phyloP scores from a whole-genome alignment of 495 filamentous ascomycete genomes.

The Penicillium maclennaniae region DNA sequence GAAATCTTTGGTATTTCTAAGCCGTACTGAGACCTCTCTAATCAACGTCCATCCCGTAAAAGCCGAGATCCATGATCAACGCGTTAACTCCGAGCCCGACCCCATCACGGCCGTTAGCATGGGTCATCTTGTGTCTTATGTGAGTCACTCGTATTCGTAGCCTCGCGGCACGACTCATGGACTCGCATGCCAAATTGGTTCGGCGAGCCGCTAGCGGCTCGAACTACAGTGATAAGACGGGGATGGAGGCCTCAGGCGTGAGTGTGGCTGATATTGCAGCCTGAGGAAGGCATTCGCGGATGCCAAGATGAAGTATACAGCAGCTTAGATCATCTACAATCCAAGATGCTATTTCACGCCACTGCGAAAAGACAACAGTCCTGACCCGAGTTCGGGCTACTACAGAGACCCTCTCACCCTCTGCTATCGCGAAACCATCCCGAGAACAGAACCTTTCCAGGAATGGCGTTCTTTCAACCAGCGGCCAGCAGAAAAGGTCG shows the following conservation, averaged over 20 bases:
- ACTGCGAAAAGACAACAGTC: background rate
- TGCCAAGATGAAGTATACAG: background rate
- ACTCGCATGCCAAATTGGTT: background rate
- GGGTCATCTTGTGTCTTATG: background rate
- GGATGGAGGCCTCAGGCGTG: background rate
- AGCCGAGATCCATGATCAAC: background rate
- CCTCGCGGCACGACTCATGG: background rate
- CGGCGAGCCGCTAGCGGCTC: background rate
- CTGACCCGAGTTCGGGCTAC: background rate
- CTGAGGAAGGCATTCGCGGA: background rate
- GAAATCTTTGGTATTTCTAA: background rate
- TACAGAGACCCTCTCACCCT: background rate
- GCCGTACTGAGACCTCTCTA: background rate
- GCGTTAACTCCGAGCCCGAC: background rate
- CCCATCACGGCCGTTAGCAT: background rate
- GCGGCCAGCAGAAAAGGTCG: background rate
- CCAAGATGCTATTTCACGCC: background rate
- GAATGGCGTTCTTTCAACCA: background rate
- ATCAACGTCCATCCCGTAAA: background rate
- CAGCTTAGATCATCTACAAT: background rate
- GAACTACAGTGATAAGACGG: background rate
- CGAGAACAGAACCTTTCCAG: background rate
- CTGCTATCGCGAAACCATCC: too few species aligned
- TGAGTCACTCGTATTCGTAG: conserved; percentile 12
- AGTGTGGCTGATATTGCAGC: background rate